phyloP scores from a whole-genome alignment of 345 rosid species.

The Eucalyptus regnans region DNA sequence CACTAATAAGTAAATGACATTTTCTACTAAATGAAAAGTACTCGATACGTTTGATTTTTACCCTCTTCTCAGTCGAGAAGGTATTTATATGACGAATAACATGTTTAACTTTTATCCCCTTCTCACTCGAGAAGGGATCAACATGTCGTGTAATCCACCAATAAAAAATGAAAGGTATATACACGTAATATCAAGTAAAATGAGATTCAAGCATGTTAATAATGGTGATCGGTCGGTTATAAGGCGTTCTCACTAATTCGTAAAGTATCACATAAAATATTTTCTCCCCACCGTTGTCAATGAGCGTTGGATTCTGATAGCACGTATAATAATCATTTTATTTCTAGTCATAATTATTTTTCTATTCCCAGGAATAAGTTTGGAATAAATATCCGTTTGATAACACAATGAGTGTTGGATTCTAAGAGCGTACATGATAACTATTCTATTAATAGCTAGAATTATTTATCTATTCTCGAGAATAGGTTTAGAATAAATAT shows the following conservation, averaged over 20 bases:
- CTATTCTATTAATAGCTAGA: no score
- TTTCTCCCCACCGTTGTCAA: neutral
- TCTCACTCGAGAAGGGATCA: neutral
- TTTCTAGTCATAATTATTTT: rapidly evolving
- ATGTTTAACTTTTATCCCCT: neutral
- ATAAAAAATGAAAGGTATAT: neutral
- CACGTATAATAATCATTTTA: no score
- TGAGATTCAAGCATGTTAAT: neutral
- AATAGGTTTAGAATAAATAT: no score
- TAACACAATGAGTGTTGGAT: no score
- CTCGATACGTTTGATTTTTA: neutral
- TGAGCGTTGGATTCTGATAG: neutral
- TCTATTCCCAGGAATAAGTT: rapidly evolving
- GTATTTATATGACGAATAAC: neutral
- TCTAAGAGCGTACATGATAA: no score
- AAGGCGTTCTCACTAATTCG: neutral
- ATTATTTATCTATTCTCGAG: rapidly evolving
- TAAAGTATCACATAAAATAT: neutral
- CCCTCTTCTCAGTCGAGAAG: neutral
- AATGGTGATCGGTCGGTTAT: neutral
- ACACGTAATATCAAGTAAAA: neutral
- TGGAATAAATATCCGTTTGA: no score
- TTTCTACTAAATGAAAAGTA: neutral
- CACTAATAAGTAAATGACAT: no score
- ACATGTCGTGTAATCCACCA: neutral